phyloP scores from a whole-genome alignment of 805 yeast species.

The Saccharomycopsis olivae region DNA sequence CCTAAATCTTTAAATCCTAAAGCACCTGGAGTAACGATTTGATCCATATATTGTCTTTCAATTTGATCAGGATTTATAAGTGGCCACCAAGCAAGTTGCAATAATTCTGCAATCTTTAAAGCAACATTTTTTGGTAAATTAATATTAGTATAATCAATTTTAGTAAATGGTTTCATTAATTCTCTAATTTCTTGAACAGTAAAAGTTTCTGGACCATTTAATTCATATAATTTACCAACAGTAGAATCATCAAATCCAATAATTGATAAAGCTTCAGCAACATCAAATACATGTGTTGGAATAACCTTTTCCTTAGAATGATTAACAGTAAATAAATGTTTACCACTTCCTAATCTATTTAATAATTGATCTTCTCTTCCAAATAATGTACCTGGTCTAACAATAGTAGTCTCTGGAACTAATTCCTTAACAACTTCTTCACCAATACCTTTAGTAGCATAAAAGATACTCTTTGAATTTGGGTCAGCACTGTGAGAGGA shows the following conservation, averaged over 20 bases:
- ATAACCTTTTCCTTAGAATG: constrained; percentile 48
- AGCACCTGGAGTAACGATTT: constrained; percentile 35
- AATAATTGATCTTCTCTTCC: constrained; percentile 67
- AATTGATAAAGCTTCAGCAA: constrained; percentile 66
- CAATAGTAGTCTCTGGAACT: constrained; percentile 70
- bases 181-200: constrained; percentile 54
- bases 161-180: constrained; percentile 54
- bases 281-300: constrained; percentile 72
- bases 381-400: constrained; percentile 73
- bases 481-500: constrained; percentile 70
- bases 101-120: constrained; percentile 25
- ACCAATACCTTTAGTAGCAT: constrained; percentile 70
- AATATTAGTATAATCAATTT: constrained; percentile 28
- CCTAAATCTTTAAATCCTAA: constrained; percentile 58
- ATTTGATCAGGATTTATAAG: constrained; percentile 58
- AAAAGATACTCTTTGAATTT: constrained; percentile 55
- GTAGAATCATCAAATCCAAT: constrained; percentile 79
- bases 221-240: constrained; percentile 63
- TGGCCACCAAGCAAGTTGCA: constrained; percentile 34
- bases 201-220: constrained; percentile 61
- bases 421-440: constrained; percentile 61
- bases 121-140: constrained; percentile 32
- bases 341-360: constrained; percentile 44
- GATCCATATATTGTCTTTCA: constrained; percentile 63
- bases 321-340: constrained; percentile 56